Percentiles rank a stretch among this genome's conserved stretches.
Evolutionary conservation across 257 asterid species (phyloP).

Genomic region (Knoxia roxburghii): DNA sequence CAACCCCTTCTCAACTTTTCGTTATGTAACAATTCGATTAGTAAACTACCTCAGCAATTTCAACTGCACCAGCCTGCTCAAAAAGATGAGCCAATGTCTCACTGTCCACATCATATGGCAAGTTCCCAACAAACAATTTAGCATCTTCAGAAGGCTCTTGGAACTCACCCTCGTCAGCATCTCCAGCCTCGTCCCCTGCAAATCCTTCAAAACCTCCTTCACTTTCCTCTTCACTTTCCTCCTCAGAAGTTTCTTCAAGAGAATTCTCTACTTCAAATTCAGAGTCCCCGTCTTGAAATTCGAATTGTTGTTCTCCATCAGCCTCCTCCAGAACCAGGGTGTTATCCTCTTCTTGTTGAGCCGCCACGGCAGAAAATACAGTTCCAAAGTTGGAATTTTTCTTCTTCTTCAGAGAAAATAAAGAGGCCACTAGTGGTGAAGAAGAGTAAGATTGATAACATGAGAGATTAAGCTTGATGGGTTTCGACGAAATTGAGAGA

Average conservation of each 20-base stretch:
- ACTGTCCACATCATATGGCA: conserved; percentile 68
- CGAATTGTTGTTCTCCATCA: conserved; percentile 21
- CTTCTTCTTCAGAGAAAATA: conserved; percentile 26
- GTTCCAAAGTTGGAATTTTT: conserved; percentile 24
- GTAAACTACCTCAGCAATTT: conserved; percentile 83
- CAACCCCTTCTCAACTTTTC: background rate
- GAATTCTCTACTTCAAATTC: conserved; percentile 29
- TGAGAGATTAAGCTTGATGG: conserved; percentile 39
- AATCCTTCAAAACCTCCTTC: conserved; percentile 19
- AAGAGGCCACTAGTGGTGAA: conserved; percentile 25
- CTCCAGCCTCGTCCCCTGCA: conserved; percentile 10
- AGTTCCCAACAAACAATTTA: conserved; percentile 79
- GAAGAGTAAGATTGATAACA: conserved; percentile 38
- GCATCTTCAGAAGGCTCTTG: conserved; percentile 75
- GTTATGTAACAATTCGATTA: background rate
- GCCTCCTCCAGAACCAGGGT: conserved; percentile 32
- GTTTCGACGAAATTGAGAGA: conserved; percentile 35
- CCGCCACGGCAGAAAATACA: conserved; percentile 42
- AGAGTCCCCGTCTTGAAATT: conserved; percentile 19
- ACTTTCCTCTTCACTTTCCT: conserved; percentile 23
- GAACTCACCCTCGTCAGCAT: conserved; percentile 22
- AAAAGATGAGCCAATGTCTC: conserved; percentile 63
- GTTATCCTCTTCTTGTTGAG: conserved; percentile 50
- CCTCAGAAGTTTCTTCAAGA: conserved; percentile 15
- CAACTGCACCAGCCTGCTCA: conserved; percentile 81